phyloP scores from a whole-genome alignment of 2,329 filamentous ascomycete genomes.

The Myriosclerotinia curreyana region DNA sequence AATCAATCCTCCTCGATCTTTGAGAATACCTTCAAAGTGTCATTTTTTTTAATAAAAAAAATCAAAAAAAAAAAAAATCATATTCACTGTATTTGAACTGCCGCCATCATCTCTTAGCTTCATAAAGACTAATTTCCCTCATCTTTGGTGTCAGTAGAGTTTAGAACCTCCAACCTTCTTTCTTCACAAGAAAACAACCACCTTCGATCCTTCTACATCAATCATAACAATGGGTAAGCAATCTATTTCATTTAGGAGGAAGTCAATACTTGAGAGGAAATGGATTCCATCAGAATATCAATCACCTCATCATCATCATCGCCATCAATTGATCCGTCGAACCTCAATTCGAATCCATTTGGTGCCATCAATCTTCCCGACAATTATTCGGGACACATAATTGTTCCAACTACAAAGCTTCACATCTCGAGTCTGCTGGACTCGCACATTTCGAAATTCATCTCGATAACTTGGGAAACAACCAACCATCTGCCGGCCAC shows the following conservation, averaged over 20 bases:
- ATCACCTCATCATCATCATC: constrained; percentile 4
- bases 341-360: neutral
- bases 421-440: constrained; percentile 7
- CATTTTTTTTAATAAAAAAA: too few species aligned
- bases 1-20: constrained; percentile 10
- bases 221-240: constrained; percentile 40
- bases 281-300: constrained; percentile 11
- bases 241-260: constrained; percentile 33
- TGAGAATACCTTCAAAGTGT: neutral
- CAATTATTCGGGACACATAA: neutral
- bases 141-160: constrained; percentile 6
- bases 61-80: too few species aligned
- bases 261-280: constrained; percentile 21
- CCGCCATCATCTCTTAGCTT: neutral
- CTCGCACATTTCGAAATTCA: neutral
- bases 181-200: constrained; percentile 29
- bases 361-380: neutral
- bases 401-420: neutral
- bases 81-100: neutral
- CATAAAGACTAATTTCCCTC: constrained; percentile 11
- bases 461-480: neutral
- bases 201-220: constrained; percentile 37
- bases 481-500: neutral
- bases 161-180: constrained; percentile 20
- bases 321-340: neutral